Evolutionary conservation across 805 yeast species (phyloP), one percentile per base, ranked within the genome.

Genomic region (Hanseniaspora vineae): DNA sequence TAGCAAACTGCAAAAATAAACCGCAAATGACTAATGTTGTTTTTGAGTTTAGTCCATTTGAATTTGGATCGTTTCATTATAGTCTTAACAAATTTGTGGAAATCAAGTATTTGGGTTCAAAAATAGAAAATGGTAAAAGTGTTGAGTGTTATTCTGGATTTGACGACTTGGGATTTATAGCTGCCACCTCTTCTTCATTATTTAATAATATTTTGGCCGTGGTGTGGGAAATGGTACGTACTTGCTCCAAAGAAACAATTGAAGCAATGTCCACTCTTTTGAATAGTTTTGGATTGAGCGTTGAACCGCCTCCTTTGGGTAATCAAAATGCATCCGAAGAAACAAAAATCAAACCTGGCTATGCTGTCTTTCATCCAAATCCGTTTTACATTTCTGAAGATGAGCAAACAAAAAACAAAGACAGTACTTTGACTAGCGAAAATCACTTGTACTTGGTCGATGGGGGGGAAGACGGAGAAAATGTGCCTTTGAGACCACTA

Each of bases 31-130:
- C 85, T 67, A 81, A 95, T 2, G 84, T 96, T 1, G 75, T 72
- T 44, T 77, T 79, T 51, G 77, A 79, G 53, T 64, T 77, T 55
- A 73, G 72, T 46, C 90, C 94, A 13, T 80, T 68, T 56, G 84
- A 81, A 59, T 66, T 88, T 59, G 96, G 96, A 6, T 80, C 94
- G 2, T 87, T 95, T 95, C 96, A 88, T 58, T 84, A 87, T 18
- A 68, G 81, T 1, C 63, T 84, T 49, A 69, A 73, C 49, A 67
- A 84, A 1, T 87, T 88, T 62, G 69, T 80, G 10, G 80, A 82
- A 53, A 66, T 78, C 45, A 73, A 78, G 64, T 87, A 81, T 59
- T 61, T 84, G 47, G 96, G 96, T 6, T 72, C 95, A 1, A 62
- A 72, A 33, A 73, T 82, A 40, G 58, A 71, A 17, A 70, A 77